A percentile compares a stretch with the other conserved stretches of the same genome.
phyloP scores from a whole-genome alignment of 805 yeast genomes.

The Candida xyloterini region DNA sequence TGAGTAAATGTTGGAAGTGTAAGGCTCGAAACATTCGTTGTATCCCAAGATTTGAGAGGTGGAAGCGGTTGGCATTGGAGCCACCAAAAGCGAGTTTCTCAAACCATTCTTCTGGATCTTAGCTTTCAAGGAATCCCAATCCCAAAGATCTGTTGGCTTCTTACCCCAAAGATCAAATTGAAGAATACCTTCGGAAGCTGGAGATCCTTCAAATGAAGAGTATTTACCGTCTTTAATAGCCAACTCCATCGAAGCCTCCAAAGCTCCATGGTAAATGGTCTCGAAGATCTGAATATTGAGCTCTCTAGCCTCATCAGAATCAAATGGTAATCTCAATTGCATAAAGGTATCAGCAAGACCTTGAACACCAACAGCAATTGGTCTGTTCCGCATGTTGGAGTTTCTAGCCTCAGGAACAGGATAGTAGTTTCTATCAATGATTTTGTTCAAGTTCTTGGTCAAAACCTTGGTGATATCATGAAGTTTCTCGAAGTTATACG shows the following conservation, averaged over 20 bases:
- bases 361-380: conserved; percentile 63
- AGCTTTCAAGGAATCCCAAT: conserved; percentile 55
- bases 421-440: conserved; percentile 54
- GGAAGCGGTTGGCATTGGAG: conserved; percentile 69
- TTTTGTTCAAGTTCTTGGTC: conserved; percentile 52
- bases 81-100: conserved; percentile 58
- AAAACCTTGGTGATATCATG: conserved; percentile 55
- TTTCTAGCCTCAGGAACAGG: conserved; percentile 53
- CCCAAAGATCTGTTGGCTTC: conserved; percentile 57
- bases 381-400: conserved; percentile 57
- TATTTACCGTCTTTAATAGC: conserved; percentile 51
- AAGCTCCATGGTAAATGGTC: conserved; percentile 58
- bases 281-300: conserved; percentile 59
- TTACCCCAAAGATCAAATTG: conserved; percentile 59
- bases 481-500: conserved; percentile 55
- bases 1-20: conserved; percentile 58
- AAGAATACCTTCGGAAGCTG: conserved; percentile 55
- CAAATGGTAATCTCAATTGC: conserved; percentile 55
- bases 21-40: conserved; percentile 63
- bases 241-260: conserved; percentile 55
- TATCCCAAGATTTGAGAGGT: conserved; percentile 61
- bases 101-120: conserved; percentile 48
- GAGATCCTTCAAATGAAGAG: conserved; percentile 52
- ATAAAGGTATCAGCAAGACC: conserved; percentile 60
- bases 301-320: conserved; percentile 53